A percentile compares a stretch with the other conserved stretches of the same genome.
Evolutionary conservation across 345 rosid genomes (phyloP).

Genomic region (Theobroma cacao): DNA sequence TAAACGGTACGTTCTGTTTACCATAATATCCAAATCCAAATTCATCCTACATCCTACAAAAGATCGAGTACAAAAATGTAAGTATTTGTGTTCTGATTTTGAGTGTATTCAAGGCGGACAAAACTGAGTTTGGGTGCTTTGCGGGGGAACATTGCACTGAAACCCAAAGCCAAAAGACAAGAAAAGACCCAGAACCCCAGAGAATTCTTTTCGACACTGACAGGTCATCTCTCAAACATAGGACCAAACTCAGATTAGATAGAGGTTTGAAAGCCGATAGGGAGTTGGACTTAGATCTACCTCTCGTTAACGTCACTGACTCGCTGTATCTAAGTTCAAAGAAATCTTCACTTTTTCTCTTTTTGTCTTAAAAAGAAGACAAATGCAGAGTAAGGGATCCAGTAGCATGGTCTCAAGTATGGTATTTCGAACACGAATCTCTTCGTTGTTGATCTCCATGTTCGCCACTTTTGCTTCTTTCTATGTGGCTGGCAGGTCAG

Average conservation of each 20-base stretch:
- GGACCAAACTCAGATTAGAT: neutral
- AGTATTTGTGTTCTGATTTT: too few relatives aligned
- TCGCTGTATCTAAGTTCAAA: neutral
- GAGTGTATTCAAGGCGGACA: too few relatives aligned
- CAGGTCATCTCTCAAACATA: neutral
- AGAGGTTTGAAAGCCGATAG: neutral
- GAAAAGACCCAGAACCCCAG: neutral
- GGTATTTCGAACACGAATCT: slow-evolving; percentile 40
- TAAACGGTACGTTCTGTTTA: too few relatives aligned
- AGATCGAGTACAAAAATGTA: too few relatives aligned
- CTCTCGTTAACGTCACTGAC: neutral
- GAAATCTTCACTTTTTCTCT: neutral
- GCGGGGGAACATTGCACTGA: too few relatives aligned
- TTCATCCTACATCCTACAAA: too few relatives aligned
- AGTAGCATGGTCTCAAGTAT: slow-evolving; percentile 34
- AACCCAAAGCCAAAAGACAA: neutral
- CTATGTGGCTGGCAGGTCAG: slow-evolving; percentile 12
- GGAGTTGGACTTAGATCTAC: neutral
- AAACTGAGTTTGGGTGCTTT: too few relatives aligned
- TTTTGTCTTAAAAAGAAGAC: neutral
- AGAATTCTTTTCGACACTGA: neutral
- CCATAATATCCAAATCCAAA: too few relatives aligned
- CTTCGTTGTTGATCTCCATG: slow-evolving; percentile 67
- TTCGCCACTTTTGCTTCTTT: slow-evolving; percentile 34
- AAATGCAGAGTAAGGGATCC: slow-evolving; percentile 54